Evolutionary conservation across 148 eudicot genomes (phyloP).

Genomic region (Chenopodium quinoa): DNA sequence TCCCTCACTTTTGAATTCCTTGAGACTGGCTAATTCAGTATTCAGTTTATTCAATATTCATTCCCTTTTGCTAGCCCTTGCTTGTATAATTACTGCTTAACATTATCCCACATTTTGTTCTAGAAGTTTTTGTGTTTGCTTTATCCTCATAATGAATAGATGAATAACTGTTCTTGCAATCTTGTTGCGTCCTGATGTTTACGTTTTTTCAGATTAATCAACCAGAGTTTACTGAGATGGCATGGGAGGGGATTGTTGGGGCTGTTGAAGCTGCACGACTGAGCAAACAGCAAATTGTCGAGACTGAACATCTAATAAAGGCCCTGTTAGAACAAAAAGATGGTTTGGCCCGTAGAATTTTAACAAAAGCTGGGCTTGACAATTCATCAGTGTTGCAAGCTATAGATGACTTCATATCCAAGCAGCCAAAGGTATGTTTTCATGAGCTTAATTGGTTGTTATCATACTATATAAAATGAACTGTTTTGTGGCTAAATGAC

Average conservation of each 20-base stretch:
- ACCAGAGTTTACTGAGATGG: slow-evolving; percentile 94
- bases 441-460: background rate
- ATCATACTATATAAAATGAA: background rate
- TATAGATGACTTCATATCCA: slow-evolving; percentile 78
- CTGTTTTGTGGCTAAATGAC: slow-evolving; percentile 9
- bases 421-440: slow-evolving; percentile 80
- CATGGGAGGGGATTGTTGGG: slow-evolving; percentile 91
- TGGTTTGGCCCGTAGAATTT: slow-evolving; percentile 87
- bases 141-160: background rate
- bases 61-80: background rate
- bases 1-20: background rate
- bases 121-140: background rate
- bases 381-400: slow-evolving; percentile 84
- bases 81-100: background rate
- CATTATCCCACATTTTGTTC: background rate
- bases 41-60: background rate
- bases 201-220: slow-evolving; percentile 49
- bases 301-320: slow-evolving; percentile 94
- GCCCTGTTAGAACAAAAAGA: slow-evolving; percentile 93
- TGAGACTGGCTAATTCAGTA: background rate
- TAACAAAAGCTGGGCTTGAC: slow-evolving; percentile 91
- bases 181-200: slow-evolving; percentile 16
- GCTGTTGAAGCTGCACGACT: slow-evolving; percentile 79
- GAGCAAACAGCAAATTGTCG: slow-evolving; percentile 85
- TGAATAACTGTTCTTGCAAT: background rate